Evolutionary conservation across 306 rosid genomes (phyloP), one percentile per base, ranked within the genome.

Genomic region (Lupinus albus): DNA sequence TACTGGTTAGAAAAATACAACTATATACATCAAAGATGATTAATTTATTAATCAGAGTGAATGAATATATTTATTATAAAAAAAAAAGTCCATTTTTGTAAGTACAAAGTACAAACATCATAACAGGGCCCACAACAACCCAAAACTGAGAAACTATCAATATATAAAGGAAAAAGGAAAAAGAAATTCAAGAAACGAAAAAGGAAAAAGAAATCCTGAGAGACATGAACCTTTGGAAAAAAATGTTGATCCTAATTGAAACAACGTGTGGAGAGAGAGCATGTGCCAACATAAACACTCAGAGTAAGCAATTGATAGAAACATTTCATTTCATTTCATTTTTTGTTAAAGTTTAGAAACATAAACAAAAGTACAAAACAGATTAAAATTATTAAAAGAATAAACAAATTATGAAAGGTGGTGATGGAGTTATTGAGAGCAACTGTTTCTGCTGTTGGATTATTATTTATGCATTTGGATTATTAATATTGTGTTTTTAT

Each of bases 331-430:
- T 36, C 38, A 33, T 8, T 70, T 65, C 10, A 15, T 28, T 66
- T 21, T n/a, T n/a, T n/a, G n/a, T n/a, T n/a, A n/a, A 32, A 60
- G 6, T 49, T 47, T 56, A 35, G 42, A 74, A 56, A 16, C 65
- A 25, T 1, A 20, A 32, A 66, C 60, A 18, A 33, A 36, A 36
- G 61, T 9, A 39, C 7, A 38, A 67, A 39, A 2, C 70, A 67
- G 69, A 74, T 69, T 48, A 33, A 17, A 64, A 67, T 63, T 74
- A 48, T 73, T 47, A 57, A 51, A 51, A 55, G 33, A 42, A 20
- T 13, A 79, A 79, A 71, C 30, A 58, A 76, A 68, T 79, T 78
- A 89, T 87, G 89, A 83, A 84, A 84, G 85, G 89, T 80, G 86
- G 86, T 75, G 81, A 81, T 78, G 80, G 87, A 76, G 79, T 85